Conservation (phyloP, 2,329 filamentous ascomycete species). For the Xylariaceae sp. region DNA sequence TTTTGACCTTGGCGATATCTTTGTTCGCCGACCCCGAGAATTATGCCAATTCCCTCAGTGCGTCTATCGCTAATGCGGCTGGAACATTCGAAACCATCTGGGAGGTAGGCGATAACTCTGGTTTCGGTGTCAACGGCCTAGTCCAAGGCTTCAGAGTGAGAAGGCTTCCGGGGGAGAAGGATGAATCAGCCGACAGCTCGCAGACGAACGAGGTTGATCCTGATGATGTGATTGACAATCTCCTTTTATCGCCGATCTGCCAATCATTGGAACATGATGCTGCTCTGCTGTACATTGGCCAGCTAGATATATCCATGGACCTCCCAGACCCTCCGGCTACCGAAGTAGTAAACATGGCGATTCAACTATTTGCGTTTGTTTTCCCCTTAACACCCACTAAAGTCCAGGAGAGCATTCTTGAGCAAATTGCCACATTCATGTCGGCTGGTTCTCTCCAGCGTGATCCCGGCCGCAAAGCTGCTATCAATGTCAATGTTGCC, state of each 20-base stretch:
- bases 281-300: slow-evolving; percentile 71
- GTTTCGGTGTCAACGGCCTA: slow-evolving; percentile 88
- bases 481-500: slow-evolving; percentile 88
- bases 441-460: slow-evolving; percentile 78
- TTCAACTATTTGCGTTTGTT: slow-evolving; percentile 88
- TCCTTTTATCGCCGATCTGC: slow-evolving; percentile 72
- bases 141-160: slow-evolving; percentile 76
- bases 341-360: slow-evolving; percentile 91
- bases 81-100: slow-evolving; percentile 91
- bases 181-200: slow-evolving; percentile 48
- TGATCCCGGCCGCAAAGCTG: slow-evolving; percentile 85
- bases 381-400: slow-evolving; percentile 87
- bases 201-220: slow-evolving; percentile 58
- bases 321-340: slow-evolving; percentile 82
- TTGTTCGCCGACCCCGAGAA: slow-evolving; percentile 93
- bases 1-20: slow-evolving; percentile 85
- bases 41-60: slow-evolving; percentile 83
- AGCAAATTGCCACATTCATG: slow-evolving; percentile 90
- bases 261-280: slow-evolving; percentile 89
- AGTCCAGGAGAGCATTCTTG: slow-evolving; percentile 93
- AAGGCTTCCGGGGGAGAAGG: slow-evolving; percentile 70
- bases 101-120: slow-evolving; percentile 93
- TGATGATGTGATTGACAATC: slow-evolving; percentile 65
- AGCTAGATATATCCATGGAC: slow-evolving; percentile 47
- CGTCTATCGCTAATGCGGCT: slow-evolving; percentile 87